Conservation (phyloP, 352 stramenopile genomes). For the Pythium dissimile region DNA sequence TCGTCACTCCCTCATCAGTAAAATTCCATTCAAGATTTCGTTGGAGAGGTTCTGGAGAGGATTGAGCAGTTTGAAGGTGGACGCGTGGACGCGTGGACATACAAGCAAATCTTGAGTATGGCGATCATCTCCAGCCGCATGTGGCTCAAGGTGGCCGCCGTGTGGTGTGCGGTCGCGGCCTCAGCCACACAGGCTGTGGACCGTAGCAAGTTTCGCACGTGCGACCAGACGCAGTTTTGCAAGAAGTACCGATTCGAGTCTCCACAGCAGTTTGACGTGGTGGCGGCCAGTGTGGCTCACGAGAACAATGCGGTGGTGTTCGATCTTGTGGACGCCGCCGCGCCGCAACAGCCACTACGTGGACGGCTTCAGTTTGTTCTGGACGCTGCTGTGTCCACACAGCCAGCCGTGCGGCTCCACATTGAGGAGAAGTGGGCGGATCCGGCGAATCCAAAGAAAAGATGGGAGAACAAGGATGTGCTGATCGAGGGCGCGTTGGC, state of each 20-base stretch:
- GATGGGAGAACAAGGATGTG: slow-evolving; percentile 56
- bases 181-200: slow-evolving; percentile 81
- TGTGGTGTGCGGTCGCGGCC: slow-evolving; percentile 3
- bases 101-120: not conserved
- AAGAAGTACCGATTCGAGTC: slow-evolving; percentile 50
- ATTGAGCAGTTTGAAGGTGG: not conserved
- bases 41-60: not conserved
- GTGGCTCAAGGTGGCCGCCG: slow-evolving; percentile 1
- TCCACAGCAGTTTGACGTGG: slow-evolving; percentile 32
- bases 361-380: slow-evolving; percentile 58
- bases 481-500: slow-evolving; percentile 31
- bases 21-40: not conserved
- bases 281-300: slow-evolving; percentile 24
- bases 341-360: slow-evolving; percentile 21
- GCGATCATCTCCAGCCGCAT: not conserved
- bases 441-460: slow-evolving; percentile 42
- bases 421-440: slow-evolving; percentile 53
- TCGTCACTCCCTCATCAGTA: not conserved
- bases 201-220: slow-evolving; percentile 98
- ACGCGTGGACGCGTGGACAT: not conserved
- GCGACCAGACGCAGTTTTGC: slow-evolving; percentile 98
- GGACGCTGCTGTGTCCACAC: slow-evolving; percentile 19
- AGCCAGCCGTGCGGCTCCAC: slow-evolving; percentile 60
- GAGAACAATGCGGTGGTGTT: slow-evolving; percentile 39
- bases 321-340: slow-evolving; percentile 29